Evolutionary conservation across 768 basidiomycete species (phyloP).

Genomic region (Mycena crocata): DNA sequence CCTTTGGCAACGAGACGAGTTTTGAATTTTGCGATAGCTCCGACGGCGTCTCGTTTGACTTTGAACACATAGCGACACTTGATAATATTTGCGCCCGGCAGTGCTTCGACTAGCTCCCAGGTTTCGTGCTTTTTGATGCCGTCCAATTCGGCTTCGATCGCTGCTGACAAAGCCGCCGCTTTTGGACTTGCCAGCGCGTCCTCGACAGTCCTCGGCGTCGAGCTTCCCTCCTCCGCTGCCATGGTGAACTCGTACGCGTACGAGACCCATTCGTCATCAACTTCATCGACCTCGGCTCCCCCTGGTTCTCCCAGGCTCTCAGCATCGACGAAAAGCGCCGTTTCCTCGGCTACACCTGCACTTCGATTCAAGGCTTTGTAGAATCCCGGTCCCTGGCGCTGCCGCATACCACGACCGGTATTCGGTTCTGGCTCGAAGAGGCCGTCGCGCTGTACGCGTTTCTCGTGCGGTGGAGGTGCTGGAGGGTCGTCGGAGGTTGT

Average conservation of each 20-base stretch:
- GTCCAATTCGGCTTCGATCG: conserved; percentile 26
- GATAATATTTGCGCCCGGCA: conserved; percentile 41
- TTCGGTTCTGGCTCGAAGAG: conserved; percentile 21
- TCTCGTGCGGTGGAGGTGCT: conserved; percentile 23
- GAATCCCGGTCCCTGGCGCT: conserved; percentile 2
- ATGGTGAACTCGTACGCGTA: conserved; percentile 15
- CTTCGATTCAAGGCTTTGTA: background rate
- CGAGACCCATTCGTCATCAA: conserved; percentile 5
- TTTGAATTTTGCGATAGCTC: conserved; percentile 48
- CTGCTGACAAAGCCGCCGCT: conserved; percentile 31
- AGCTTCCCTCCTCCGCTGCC: conserved; percentile 8
- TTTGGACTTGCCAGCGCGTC: conserved; percentile 33
- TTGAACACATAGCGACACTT: conserved; percentile 36
- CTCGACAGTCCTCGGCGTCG: conserved; percentile 36
- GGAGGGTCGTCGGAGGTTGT: conserved; percentile 6
- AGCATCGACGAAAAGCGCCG: conserved; percentile 4
- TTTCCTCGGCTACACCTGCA: conserved; percentile 10
- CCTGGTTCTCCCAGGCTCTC: conserved; percentile 18
- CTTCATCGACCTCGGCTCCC: conserved; percentile 17
- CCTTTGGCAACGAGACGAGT: conserved; percentile 53
- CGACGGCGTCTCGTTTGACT: conserved; percentile 33
- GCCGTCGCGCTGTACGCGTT: conserved; percentile 3
- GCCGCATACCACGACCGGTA: conserved; percentile 23
- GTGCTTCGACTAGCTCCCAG: conserved; percentile 41
- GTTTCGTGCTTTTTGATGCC: conserved; percentile 36